Evolutionary conservation across 2,329 filamentous ascomycete species (phyloP).

Genomic region (Colletotrichum sp.): DNA sequence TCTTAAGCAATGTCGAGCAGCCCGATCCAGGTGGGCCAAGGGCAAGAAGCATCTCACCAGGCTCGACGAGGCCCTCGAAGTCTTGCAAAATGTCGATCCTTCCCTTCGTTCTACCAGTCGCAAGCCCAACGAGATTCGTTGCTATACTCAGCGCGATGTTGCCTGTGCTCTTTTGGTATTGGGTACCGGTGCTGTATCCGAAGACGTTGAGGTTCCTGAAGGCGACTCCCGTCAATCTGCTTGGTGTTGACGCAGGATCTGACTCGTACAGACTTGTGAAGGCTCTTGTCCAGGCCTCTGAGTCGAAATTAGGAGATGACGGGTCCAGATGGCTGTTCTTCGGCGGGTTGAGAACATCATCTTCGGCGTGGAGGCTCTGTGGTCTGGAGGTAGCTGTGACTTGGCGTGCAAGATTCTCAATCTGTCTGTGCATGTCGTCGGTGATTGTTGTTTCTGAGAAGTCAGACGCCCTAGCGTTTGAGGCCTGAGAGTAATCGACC

Average conservation of each 20-base stretch:
- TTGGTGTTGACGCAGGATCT: slow-evolving; percentile 26
- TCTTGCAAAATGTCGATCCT: slow-evolving; percentile 30
- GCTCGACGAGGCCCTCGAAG: slow-evolving; percentile 35
- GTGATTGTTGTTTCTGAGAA: not conserved
- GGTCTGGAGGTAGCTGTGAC: not conserved
- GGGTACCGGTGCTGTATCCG: slow-evolving; percentile 28
- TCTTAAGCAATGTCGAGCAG: slow-evolving; percentile 75
- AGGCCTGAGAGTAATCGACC: not conserved
- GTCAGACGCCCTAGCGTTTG: not conserved
- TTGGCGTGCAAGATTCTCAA: slow-evolving; percentile 10
- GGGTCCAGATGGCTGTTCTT: slow-evolving; percentile 26
- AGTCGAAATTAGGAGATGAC: slow-evolving; percentile 28
- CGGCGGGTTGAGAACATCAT: slow-evolving; percentile 14
- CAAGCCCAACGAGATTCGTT: not conserved
- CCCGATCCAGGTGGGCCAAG: slow-evolving; percentile 60
- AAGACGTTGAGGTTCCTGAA: slow-evolving; percentile 30
- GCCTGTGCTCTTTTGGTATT: slow-evolving; percentile 28
- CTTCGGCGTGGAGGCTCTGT: not conserved
- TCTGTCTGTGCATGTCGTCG: not conserved
- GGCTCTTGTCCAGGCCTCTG: slow-evolving; percentile 29
- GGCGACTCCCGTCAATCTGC: slow-evolving; percentile 29
- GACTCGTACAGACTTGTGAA: slow-evolving; percentile 30
- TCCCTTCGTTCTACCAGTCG: not conserved
- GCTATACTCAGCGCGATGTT: slow-evolving; percentile 27
- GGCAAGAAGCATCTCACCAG: slow-evolving; percentile 63